Evolutionary conservation across 495 filamentous ascomycete species (phyloP), one percentile per base, ranked within the genome.

Genomic region (Talaromyces wortmannii): DNA sequence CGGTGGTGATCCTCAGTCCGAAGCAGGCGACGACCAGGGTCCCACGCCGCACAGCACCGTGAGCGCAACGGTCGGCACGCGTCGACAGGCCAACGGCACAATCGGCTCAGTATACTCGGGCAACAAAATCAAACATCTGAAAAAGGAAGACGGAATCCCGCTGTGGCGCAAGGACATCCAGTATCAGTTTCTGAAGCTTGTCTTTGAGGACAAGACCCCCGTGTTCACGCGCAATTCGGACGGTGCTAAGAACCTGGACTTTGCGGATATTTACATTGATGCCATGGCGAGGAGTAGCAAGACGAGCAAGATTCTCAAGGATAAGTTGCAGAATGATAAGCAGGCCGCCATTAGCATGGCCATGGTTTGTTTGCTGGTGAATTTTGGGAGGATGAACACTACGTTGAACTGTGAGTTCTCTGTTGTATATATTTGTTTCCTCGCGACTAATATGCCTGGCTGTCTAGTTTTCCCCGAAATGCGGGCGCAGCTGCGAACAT

Each of bases 271-370:
- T 48, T 98, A 98, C 71, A 90, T 98, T 65, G 92, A 97, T 70
- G 90, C 92, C 44, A 98, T 98, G 94, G 91, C 95, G 6, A 80
- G 90, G 71, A 98, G 94, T 70, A 97, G 90, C 79, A 98, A 98
- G 77, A 97, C 92, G 31, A 97, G 94, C 73, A 97, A 97, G 71
- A 95, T 98, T 56, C 78, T 98, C 50, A 89, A 95, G 65, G 94
- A 98, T 62, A 98, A 98, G 77, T 81, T 98, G 60, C 83, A 96
- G 62, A 92, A 83, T 62, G 94, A 97, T 67, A 87, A 90, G 61
- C 83, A 88, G 54, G 91, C 90, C 45, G 94, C 95, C 31, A 88
- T 95, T 66, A 90, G 88, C 64, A 98, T 98, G 95, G 94, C 94
- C 7, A 98, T 98, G 94, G 91, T 98, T 55, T 98, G 94, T 75